Evolutionary conservation across 1,139 yeast species (phyloP).

Genomic region (Debaryomyces fabryi): DNA sequence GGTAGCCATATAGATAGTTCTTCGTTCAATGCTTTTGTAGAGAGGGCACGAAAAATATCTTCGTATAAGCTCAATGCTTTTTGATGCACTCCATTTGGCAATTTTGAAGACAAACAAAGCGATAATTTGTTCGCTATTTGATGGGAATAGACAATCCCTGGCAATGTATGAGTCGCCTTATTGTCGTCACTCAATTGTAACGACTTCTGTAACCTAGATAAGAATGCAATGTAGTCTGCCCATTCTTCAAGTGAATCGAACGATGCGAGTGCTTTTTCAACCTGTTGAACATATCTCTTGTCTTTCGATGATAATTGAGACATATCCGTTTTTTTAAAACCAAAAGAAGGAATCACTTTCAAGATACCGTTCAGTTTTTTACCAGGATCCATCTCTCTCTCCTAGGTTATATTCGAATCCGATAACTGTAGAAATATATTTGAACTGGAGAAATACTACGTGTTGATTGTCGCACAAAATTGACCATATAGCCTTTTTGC

Average conservation of each 20-base stretch:
- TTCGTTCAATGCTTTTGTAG: constrained; percentile 50
- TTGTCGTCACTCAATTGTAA: constrained; percentile 42
- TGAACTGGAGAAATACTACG: not conserved
- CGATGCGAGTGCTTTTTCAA: constrained; percentile 74
- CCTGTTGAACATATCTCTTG: constrained; percentile 63
- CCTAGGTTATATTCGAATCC: not conserved
- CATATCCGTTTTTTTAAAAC: constrained; percentile 8
- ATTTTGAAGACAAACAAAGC: constrained; percentile 70
- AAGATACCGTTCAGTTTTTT: constrained; percentile 10
- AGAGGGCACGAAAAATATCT: constrained; percentile 64
- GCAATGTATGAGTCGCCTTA: constrained; percentile 43
- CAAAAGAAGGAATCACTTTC: constrained; percentile 11
- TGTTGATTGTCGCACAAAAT: constrained; percentile 4
- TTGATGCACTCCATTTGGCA: constrained; percentile 96
- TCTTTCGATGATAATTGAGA: constrained; percentile 51
- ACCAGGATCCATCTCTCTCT: constrained; percentile 6
- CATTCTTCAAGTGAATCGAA: constrained; percentile 91
- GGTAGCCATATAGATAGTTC: constrained; percentile 79
- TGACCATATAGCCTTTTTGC: not conserved
- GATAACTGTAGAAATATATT: not conserved
- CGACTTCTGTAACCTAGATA: constrained; percentile 76
- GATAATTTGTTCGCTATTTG: constrained; percentile 55
- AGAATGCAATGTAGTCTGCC: constrained; percentile 97
- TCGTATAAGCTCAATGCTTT: constrained; percentile 80
- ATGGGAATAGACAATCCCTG: constrained; percentile 43